Evolutionary conservation across 768 basidiomycete species (phyloP), one percentile per base, ranked within the genome.

Genomic region (Trametes cinnabarina): DNA sequence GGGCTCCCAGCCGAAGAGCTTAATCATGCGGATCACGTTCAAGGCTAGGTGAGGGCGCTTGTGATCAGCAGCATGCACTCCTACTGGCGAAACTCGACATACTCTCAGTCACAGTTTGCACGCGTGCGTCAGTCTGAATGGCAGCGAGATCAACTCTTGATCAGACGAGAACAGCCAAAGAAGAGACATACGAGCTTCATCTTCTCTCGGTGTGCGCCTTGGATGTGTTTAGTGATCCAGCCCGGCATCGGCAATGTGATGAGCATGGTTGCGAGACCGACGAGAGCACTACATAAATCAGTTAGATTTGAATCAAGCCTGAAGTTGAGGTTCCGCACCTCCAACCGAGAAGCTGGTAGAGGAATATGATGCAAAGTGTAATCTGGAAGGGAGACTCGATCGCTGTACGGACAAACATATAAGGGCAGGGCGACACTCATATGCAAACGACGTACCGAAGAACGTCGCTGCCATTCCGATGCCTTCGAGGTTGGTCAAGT

Each of bases 321-420:
- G 43, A 19, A 6, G 37, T n/a, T n/a, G n/a, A n/a, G n/a, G n/a
- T n/a, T n/a, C n/a, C 72, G 47, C 64, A 76, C 74, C 76, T 77
- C 80, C 80, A 82, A n/a, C 78, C 78, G 19, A 83, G 73, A 42
- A 82, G 73, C 3, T 39, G 54, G 61, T 80, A 79, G 26, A 83
- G 67, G 63, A 79, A 76, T 46, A 68, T 62, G 10, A 77, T 63
- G 51, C 73, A 76, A 3, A 82, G 46, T 1, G 55, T 66, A 34
- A 78, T 40, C 56, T 80, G 76, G 17, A 81, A 57, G 6, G 80
- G 56, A 3, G 49, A 57, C 32, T 57, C 49, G 41, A 47, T 20
- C 10, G 19, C 39, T 34, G 79, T 0, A 68, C 4, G 17, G 19
- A 20, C n/a, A n/a, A n/a, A n/a, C n/a, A n/a, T n/a, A n/a, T n/a